Base-by-base conservation (phyloP, 176 grass and related monocot species). In the Phyllostachys edulis region DNA sequence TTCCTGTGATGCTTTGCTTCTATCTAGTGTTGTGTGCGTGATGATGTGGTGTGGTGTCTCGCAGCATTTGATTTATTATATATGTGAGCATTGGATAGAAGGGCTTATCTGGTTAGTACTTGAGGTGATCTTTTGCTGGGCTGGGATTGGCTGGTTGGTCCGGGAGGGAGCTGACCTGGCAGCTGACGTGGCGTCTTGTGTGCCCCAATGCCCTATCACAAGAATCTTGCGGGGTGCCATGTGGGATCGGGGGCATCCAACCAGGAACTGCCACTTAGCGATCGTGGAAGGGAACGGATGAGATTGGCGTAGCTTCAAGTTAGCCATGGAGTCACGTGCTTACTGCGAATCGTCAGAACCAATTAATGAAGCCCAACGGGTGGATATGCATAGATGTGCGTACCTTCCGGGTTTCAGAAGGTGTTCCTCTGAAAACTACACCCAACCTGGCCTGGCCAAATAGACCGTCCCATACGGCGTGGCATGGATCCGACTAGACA, bases 81-180 rank as follows among this genome's bases (percentile, higher is more conserved):
- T 10, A 34, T 1, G 15, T 6, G 75, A 4, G 9, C 9, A 49
- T 5, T 0, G 71, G 78, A 82, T 87, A 82, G 65, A 21, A 14
- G 32, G 44, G 12, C 86, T 78, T 78, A 78, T 78, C 57, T 27
- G 4, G 55, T 62, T 3, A 44, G 5, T 24, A 17, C 54, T 46
- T 6, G 56, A 14, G 39, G 50, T 2, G 57, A 88, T 83, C 65
- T 41, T 83, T 88, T n/a, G 51, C 51, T 71, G 80, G n/a, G 0
- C 4, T 11, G 42, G 50, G 80, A 88, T 88, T 88, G 86, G 86
- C 63, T 14, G 41, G 63, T 1, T 34, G 39, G 52, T 27, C 20
- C 2, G 12, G 20, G 63, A 26, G 9, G 62, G n/a, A 46, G 69
- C 37, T 77, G 63, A 66, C 41, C 9, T 77, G 79, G 63, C n/a